These are phyloP conservation scores for Chaetomium strumarium DNA, from an alignment of 2,329 filamentous ascomycete species.

Conservation along the genomic window DNA sequence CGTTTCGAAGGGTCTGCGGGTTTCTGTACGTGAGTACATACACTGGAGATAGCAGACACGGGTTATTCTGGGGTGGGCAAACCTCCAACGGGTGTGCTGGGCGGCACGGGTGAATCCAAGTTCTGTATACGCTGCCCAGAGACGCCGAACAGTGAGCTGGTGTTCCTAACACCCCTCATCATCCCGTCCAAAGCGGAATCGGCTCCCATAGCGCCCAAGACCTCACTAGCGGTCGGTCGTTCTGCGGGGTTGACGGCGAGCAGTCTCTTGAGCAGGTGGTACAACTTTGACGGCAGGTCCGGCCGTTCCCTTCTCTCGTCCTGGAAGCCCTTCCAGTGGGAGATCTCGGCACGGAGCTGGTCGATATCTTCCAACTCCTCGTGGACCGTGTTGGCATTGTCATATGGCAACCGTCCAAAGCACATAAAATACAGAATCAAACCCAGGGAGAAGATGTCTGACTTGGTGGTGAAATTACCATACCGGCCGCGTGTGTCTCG, in stretches of 20 bases:
- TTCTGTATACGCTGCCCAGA: conserved; percentile 45
- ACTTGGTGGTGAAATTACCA: conserved; percentile 94
- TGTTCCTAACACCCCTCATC: conserved; percentile 29
- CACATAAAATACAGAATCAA: conserved; percentile 99
- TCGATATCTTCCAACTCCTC: conserved; percentile 93
- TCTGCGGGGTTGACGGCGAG: conserved; percentile 70
- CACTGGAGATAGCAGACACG: conserved; percentile 7
- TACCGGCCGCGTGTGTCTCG: conserved; percentile 63
- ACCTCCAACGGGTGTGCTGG: conserved; percentile 46
- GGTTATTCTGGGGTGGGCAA: conserved; percentile 14
- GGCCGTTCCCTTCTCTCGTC: conserved; percentile 67
- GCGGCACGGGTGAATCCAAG: conserved; percentile 47
- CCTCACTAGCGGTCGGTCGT: conserved; percentile 79
- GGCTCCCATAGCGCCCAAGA: conserved; percentile 69
- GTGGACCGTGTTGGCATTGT: conserved; percentile 73
- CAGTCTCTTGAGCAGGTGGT: conserved; percentile 74
- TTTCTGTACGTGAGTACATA: conserved; percentile 7
- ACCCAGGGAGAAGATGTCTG: conserved; percentile 94
- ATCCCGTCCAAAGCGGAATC: conserved; percentile 48
- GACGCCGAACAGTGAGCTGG: conserved; percentile 35
- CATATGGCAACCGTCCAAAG: conserved; percentile 83
- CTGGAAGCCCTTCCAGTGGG: conserved; percentile 79
- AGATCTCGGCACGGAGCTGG: conserved; percentile 76
- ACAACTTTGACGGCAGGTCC: conserved; percentile 81
- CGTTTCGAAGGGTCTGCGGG: conserved; percentile 31